phyloP scores from a whole-genome alignment of 1,139 yeast genomes.

The Maudiozyma humilis region DNA sequence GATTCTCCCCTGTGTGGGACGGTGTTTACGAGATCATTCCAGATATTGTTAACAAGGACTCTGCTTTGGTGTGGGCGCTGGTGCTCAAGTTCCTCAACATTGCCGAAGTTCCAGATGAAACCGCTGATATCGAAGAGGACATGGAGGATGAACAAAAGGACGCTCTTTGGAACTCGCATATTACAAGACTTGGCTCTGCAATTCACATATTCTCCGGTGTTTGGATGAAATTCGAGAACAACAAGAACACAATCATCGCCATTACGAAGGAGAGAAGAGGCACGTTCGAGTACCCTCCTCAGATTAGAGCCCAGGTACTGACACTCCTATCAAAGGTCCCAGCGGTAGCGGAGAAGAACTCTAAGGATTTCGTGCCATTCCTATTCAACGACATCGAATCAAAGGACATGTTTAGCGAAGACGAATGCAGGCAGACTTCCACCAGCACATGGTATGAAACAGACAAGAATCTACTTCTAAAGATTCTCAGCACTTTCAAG shows the following conservation, averaged over 20 bases:
- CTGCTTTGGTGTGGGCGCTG: constrained; percentile 50
- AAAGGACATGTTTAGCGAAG: constrained; percentile 30
- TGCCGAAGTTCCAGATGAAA: constrained; percentile 15
- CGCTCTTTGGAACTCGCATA: constrained; percentile 30
- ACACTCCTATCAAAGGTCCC: constrained; percentile 48
- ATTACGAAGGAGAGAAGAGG: constrained; percentile 34
- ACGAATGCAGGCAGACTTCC: constrained; percentile 24
- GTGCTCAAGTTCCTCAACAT: constrained; percentile 35
- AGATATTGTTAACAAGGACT: constrained; percentile 38
- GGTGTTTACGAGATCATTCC: constrained; percentile 60
- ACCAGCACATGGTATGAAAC: constrained; percentile 45
- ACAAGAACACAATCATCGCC: constrained; percentile 35
- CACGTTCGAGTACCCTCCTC: constrained; percentile 27
- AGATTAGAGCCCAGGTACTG: constrained; percentile 28
- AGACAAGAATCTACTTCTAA: constrained; percentile 55
- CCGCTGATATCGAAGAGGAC: constrained; percentile 17
- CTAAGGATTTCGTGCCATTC: constrained; percentile 48
- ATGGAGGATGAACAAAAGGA: constrained; percentile 9
- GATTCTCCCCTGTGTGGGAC: constrained; percentile 81
- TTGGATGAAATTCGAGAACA: constrained; percentile 25
- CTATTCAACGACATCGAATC: constrained; percentile 34
- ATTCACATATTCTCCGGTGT: constrained; percentile 23
- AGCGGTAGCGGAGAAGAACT: constrained; percentile 56
- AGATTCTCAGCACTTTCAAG: constrained; percentile 56
- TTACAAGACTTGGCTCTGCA: constrained; percentile 34